Base-by-base conservation (phyloP, 805 yeast species). In the Cyberlindnera amylophila region DNA sequence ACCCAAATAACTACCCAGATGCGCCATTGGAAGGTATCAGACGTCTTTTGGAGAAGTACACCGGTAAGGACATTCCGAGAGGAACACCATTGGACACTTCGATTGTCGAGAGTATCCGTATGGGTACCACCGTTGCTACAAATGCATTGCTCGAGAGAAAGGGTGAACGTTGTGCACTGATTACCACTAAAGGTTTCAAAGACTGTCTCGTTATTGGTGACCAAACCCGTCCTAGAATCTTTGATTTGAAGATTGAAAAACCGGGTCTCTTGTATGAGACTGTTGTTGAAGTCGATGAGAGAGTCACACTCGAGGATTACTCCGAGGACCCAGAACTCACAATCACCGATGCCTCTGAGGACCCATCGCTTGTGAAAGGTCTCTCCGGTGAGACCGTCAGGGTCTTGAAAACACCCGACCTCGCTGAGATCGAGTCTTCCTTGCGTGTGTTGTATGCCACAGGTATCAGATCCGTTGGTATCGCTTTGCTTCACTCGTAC, bases 41-140 rank as follows among this genome's bases (percentile, higher is more conserved):
- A 50, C 65, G 95, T 35, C 72, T 86, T 0, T 63, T 90, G 45
- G 95, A 86, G 57, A 64, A 65, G 17, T 76, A 77, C 46, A 74
- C 78, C 1, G 74, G 75, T 1, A 61, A 58, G 6, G 37, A 57
- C 9, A 84, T 86, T 38, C 82, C 89, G 4, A 70, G 86, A 38
- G 76, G 77, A 8, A 61, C 62, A 29, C 79, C 77, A 3, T 62
- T 89, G 45, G 87, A 82, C 45, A 72, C 86, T 1, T 71, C 79
- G 3, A 63, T 65, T 3, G 84, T 88, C 30, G 79, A 77, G 41
- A 75, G 81, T 33, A 78, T 89, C 36, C 70, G 96, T 42, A 82
- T 90, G 85, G 97, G 97, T 3, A 89, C 97, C 4, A 90, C 97
- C 0, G 93, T 89, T 10, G 98, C 99, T 2, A 91, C 98, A 7